Evolutionary conservation across 164 flowering plant genomes (phyloP).

Genomic region (Brasenia schreberi): DNA sequence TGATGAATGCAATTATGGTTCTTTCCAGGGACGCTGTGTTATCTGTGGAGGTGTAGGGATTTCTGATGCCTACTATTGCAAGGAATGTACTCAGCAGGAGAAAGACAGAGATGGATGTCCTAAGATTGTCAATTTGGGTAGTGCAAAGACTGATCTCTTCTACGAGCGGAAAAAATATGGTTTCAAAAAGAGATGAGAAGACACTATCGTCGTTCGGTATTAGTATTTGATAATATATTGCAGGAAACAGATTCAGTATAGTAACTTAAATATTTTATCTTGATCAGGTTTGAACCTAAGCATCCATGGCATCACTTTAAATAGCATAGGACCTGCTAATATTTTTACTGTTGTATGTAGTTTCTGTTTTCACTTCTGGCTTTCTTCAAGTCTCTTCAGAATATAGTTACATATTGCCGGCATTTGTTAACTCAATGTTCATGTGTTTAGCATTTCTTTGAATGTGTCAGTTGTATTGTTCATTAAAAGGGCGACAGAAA

Average conservation of each 20-base stretch:
- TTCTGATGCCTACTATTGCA: constrained; percentile 86
- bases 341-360: background rate
- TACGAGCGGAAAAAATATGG: constrained; percentile 86
- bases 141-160: constrained; percentile 79
- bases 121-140: constrained; percentile 76
- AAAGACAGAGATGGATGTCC: constrained; percentile 83
- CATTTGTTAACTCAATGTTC: no score
- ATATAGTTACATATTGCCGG: no score
- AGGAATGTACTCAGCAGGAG: constrained; percentile 87
- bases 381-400: no score
- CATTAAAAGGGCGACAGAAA: no score
- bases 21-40: constrained; percentile 68
- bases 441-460: no score
- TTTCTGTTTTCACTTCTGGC: background rate
- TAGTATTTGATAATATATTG: background rate
- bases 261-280: background rate
- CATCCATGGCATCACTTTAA: background rate
- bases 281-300: background rate
- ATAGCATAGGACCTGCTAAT: background rate
- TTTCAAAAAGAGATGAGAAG: constrained; percentile 58
- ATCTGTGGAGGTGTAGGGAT: constrained; percentile 90
- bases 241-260: background rate
- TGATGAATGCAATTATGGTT: constrained; percentile 90
- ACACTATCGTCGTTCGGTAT: no score
- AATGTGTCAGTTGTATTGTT: no score